A percentile compares a stretch with the other conserved stretches of the same genome.
Conservation (phyloP, 345 rosid species). For the Limnanthes douglasii region DNA sequence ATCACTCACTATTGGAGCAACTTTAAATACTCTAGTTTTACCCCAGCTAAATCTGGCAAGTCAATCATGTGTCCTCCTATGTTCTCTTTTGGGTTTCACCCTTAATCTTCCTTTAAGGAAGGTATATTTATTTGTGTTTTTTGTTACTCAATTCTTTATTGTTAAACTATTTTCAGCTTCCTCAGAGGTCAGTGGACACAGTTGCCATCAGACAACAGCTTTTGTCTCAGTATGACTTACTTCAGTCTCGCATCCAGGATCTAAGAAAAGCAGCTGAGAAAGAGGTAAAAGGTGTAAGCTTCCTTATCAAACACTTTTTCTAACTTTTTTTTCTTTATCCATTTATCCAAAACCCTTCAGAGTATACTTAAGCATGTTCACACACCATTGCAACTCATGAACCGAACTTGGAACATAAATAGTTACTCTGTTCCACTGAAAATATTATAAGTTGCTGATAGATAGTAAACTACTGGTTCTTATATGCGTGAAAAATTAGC, state of each 20-base stretch:
- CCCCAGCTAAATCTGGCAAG: constrained; percentile 65
- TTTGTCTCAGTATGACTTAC: constrained; percentile 68
- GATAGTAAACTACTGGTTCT: too few relatives aligned
- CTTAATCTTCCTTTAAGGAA: constrained; percentile 1
- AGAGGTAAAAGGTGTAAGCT: too few relatives aligned
- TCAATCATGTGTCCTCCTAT: background rate
- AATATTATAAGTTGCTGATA: too few relatives aligned
- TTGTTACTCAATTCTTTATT: constrained; percentile 1
- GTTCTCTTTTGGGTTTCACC: background rate
- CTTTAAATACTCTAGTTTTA: constrained; percentile 39
- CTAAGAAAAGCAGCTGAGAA: constrained; percentile 67
- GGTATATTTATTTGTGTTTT: background rate
- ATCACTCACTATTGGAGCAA: constrained; percentile 62
- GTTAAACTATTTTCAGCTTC: constrained; percentile 42
- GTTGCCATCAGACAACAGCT: constrained; percentile 66
- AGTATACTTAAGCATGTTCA: too few relatives aligned
- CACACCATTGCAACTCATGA: too few relatives aligned
- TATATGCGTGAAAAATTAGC: too few relatives aligned
- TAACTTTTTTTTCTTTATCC: too few relatives aligned
- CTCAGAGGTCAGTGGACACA: constrained; percentile 58
- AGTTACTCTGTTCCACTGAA: too few relatives aligned
- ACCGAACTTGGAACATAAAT: too few relatives aligned
- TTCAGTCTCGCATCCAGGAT: constrained; percentile 77
- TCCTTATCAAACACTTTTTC: too few relatives aligned
- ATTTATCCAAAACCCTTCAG: too few relatives aligned